Percentiles rank a stretch among this genome's conserved stretches.
phyloP scores from a whole-genome alignment of 495 filamentous ascomycete genomes.

The Lepidopterella palustris region DNA sequence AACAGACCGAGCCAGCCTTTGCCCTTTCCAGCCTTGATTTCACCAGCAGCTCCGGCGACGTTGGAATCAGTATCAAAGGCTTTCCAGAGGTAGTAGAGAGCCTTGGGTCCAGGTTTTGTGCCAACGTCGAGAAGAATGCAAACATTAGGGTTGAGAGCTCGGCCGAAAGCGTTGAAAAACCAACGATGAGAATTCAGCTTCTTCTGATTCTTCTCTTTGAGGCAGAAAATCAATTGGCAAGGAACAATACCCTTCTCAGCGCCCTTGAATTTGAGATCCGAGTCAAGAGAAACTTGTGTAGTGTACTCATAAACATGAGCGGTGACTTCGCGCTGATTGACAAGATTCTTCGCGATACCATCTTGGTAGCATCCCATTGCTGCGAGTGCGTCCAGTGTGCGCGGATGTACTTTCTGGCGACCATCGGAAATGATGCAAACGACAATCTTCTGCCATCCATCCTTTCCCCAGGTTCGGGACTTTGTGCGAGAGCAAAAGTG shows the following conservation, averaged over 20 bases:
- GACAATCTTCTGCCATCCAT: constrained; percentile 99
- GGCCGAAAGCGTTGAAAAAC: constrained; percentile 99
- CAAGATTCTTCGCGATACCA: constrained; percentile 96
- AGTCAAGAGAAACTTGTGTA: constrained; percentile 91
- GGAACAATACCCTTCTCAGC: constrained; percentile 99
- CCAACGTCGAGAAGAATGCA: constrained; percentile 96
- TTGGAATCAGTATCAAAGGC: constrained; percentile 96
- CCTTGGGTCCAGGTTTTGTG: constrained; percentile 76
- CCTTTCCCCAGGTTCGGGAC: constrained; percentile 91
- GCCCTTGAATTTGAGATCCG: constrained; percentile 95
- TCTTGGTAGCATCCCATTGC: constrained; percentile 99
- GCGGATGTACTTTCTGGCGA: constrained; percentile 84
- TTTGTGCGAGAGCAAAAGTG: constrained; percentile 93
- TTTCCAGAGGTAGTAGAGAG: constrained; percentile 98
- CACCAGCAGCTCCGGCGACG: constrained; percentile 91
- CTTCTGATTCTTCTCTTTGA: constrained; percentile 97
- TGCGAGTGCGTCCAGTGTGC: constrained; percentile 91
- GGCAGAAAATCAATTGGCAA: constrained; percentile 95
- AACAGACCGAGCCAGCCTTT: constrained; percentile 73
- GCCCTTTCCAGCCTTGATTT: constrained; percentile 95
- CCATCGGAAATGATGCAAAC: constrained; percentile 95
- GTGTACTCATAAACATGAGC: constrained; percentile 99
- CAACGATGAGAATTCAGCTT: constrained; percentile 98
- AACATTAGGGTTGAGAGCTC: constrained; percentile 87
- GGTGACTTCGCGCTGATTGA: constrained; percentile 78